phyloP scores from a whole-genome alignment of 139 green algal genomes.

The Picochlorum sp. region DNA sequence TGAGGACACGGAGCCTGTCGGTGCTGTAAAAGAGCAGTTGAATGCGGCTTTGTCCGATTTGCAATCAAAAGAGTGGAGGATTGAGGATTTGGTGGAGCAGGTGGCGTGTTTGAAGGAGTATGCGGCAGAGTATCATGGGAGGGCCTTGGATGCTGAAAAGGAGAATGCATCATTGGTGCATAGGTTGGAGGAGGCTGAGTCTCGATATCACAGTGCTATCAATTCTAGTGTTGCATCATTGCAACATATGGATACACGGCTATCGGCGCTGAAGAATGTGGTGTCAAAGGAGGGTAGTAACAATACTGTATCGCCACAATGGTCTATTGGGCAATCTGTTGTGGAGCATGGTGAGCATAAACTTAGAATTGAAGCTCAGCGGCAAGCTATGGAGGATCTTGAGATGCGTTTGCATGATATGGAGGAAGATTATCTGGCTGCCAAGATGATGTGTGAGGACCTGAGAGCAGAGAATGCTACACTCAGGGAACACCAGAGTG shows the following conservation, averaged over 20 bases:
- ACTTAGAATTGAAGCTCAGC: background rate
- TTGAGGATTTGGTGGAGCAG: constrained; percentile 12
- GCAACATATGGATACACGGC: background rate
- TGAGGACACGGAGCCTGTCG: background rate
- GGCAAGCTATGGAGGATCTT: background rate
- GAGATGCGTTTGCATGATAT: background rate
- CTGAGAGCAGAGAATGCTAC: background rate
- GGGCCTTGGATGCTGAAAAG: background rate
- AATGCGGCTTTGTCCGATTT: constrained; percentile 4
- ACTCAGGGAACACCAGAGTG: constrained; percentile 1
- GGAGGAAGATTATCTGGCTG: background rate
- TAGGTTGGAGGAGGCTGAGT: background rate
- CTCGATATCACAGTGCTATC: background rate
- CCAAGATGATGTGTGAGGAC: background rate
- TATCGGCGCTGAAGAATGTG: constrained; percentile 2
- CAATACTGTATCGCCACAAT: background rate
- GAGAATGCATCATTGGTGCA: background rate
- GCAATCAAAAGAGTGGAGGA: constrained; percentile 17
- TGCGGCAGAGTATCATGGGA: background rate
- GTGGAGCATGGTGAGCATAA: background rate
- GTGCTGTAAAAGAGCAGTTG: background rate
- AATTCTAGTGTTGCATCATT: background rate
- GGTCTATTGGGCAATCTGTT: background rate
- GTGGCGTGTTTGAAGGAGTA: constrained; percentile 5
- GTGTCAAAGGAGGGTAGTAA: background rate